Evolutionary conservation across 2,329 filamentous ascomycete species (phyloP).

Genomic region (Aspergillus neoniger): DNA sequence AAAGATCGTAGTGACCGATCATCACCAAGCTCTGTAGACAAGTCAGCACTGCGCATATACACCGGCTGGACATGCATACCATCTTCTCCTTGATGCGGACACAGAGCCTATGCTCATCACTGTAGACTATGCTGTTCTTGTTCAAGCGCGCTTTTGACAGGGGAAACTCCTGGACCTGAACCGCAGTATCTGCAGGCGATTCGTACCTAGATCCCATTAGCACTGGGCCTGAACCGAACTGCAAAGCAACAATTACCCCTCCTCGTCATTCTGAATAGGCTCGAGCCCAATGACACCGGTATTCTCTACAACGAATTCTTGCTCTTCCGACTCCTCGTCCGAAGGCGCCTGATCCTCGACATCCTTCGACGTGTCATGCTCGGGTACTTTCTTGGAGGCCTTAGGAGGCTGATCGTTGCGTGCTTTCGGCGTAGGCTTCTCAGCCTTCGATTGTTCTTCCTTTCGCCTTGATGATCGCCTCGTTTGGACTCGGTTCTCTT

Average conservation of each 20-base stretch:
- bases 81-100: slow-evolving; percentile 43
- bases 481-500: slow-evolving; percentile 19
- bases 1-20: slow-evolving; percentile 59
- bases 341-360: slow-evolving; percentile 15
- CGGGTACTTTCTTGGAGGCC: not conserved
- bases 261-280: slow-evolving; percentile 27
- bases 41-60: slow-evolving; percentile 20
- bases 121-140: slow-evolving; percentile 42
- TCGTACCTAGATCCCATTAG: slow-evolving; percentile 33
- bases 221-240: not conserved
- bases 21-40: slow-evolving; percentile 42
- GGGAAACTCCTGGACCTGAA: slow-evolving; percentile 40
- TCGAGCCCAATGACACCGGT: slow-evolving; percentile 27
- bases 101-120: slow-evolving; percentile 40
- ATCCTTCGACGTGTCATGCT: not conserved
- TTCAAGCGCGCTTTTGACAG: slow-evolving; percentile 42
- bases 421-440: slow-evolving; percentile 15
- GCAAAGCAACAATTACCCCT: slow-evolving; percentile 25
- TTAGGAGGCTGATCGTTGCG: slow-evolving; percentile 11
- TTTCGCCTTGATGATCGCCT: slow-evolving; percentile 25
- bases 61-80: slow-evolving; percentile 26
- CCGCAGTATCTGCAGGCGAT: slow-evolving; percentile 32
- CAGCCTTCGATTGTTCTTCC: slow-evolving; percentile 16
- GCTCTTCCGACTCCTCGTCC: slow-evolving; percentile 23
- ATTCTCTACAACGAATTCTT: slow-evolving; percentile 20